Evolutionary conservation across 2,329 filamentous ascomycete species (phyloP).

Genomic region (Ophiostoma populinum): DNA sequence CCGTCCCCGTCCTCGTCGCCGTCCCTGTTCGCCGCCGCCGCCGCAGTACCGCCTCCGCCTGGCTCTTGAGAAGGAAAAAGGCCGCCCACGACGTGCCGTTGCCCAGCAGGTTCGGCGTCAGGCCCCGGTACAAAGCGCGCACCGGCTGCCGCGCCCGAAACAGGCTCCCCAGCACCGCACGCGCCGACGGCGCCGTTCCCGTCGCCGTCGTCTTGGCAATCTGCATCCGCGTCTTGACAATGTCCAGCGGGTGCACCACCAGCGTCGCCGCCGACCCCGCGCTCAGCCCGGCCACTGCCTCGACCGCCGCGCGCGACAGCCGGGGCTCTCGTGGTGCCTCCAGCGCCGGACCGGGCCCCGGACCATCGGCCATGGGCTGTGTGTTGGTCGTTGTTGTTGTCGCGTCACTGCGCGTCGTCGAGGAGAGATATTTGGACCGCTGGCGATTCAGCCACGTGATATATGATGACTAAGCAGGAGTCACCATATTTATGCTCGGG

Average conservation of each 20-base stretch:
- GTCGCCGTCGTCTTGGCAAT: conserved; percentile 30
- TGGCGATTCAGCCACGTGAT: too few relatives aligned
- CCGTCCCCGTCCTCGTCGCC: conserved; percentile 6
- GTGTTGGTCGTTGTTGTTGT: too few relatives aligned
- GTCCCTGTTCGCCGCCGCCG: conserved; percentile 13
- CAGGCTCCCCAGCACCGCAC: conserved; percentile 34
- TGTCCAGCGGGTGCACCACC: conserved; percentile 78
- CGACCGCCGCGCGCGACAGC: conserved; percentile 61
- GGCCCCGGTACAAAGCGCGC: conserved; percentile 67
- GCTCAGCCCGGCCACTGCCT: conserved; percentile 76
- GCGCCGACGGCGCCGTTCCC: conserved; percentile 30
- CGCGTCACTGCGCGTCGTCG: too few relatives aligned
- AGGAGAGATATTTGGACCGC: too few relatives aligned
- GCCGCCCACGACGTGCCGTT: conserved; percentile 82
- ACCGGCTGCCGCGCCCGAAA: conserved; percentile 34
- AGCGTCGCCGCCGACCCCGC: conserved; percentile 78
- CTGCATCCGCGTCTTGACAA: conserved; percentile 93
- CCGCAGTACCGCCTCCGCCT: conserved; percentile 25
- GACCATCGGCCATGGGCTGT: too few relatives aligned
- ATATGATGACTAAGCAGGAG: too few relatives aligned
- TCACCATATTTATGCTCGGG: too few relatives aligned
- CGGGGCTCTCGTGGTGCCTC: too few relatives aligned
- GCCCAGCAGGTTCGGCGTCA: conserved; percentile 78
- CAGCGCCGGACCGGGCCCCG: too few relatives aligned
- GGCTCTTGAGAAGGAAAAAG: conserved; percentile 68